Conservation (phyloP, 1,139 yeast genomes). For the Eremothecium gossypii region DNA sequence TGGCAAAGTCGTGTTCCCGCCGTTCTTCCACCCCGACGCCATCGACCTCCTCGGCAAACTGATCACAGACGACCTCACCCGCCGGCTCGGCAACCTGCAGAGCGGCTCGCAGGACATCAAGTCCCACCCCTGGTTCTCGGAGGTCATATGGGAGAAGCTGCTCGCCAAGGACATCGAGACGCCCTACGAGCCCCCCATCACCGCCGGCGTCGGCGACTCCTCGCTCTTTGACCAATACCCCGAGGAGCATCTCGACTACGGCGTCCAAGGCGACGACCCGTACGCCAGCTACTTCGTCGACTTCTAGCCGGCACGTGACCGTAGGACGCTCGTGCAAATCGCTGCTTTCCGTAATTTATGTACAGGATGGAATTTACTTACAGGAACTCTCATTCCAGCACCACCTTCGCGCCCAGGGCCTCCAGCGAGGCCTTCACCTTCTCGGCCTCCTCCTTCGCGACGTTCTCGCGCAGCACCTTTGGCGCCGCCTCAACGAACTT, state of each 20-base stretch:
- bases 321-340: too few relatives aligned
- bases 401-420: slow-evolving; percentile 88
- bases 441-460: slow-evolving; percentile 63
- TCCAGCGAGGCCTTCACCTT: slow-evolving; percentile 86
- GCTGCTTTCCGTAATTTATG: slow-evolving; percentile 1
- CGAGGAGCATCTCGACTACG: slow-evolving; percentile 88
- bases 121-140: slow-evolving; percentile 89
- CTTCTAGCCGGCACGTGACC: slow-evolving; percentile 35
- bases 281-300: slow-evolving; percentile 68
- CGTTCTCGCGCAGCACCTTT: slow-evolving; percentile 59
- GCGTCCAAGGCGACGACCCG: slow-evolving; percentile 75
- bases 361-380: slow-evolving; percentile 4
- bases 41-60: slow-evolving; percentile 71
- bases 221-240: slow-evolving; percentile 92
- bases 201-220: slow-evolving; percentile 93
- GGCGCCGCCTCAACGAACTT: slow-evolving; percentile 98
- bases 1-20: slow-evolving; percentile 82
- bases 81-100: slow-evolving; percentile 84
- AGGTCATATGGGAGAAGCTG: slow-evolving; percentile 92
- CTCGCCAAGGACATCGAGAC: slow-evolving; percentile 88
- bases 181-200: slow-evolving; percentile 96
- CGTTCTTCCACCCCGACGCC: slow-evolving; percentile 82
- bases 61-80: slow-evolving; percentile 83
- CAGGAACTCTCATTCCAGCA: slow-evolving; percentile 54
- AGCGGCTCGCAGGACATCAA: slow-evolving; percentile 88